Evolutionary conservation across 1,284 basidiomycete species (phyloP), one percentile per base, ranked within the genome.

Genomic region (Cronartium quercuum): DNA sequence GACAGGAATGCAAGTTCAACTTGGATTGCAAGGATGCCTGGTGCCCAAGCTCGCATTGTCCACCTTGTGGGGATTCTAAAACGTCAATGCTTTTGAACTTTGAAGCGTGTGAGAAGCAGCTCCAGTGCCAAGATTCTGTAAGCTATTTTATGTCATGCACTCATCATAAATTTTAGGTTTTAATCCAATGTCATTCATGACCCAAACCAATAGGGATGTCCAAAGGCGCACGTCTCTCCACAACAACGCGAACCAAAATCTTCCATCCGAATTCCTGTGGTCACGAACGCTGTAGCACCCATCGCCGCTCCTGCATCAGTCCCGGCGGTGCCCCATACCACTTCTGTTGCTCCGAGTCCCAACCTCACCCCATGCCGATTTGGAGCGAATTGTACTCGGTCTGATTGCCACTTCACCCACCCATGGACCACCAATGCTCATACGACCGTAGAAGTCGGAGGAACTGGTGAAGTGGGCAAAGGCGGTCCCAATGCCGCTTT

Each of bases 11-110:
- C 69, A 71, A 71, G 44, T 71, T 64, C 38, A 71, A 71, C 35
- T 38, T 71, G 6, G 69, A 60, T 6, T 71, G 69, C 24, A 71
- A 71, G 41, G 62, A 71, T 47, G 69, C 69, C 51, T 71, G 69
- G 69, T 71, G 69, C 38, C 69, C 69, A 38, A 64, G 61, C 61
- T 71, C 69, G n/a, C 69, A 71, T 40, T 71, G 69, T 57, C 64
- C 69, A 12, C 69, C 69, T 12, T 63, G 62, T 18, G 69, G 69
- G 18, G 24, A 64, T 9, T 47, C 61, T 15, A 71, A 71, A 37
- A 63, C 42, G 44, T 71, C 69, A 13, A 71, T 71, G 69, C 38
- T 71, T 7, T 62, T 71, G 44, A 71, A 47, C 29, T 71, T 71
- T 18, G 42, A 64, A n/a, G 58, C 69, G 13, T 71, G 69, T 63